Evolutionary conservation across 2,329 filamentous ascomycete genomes (phyloP).

Genomic region (Colletotrichum endophyticum): DNA sequence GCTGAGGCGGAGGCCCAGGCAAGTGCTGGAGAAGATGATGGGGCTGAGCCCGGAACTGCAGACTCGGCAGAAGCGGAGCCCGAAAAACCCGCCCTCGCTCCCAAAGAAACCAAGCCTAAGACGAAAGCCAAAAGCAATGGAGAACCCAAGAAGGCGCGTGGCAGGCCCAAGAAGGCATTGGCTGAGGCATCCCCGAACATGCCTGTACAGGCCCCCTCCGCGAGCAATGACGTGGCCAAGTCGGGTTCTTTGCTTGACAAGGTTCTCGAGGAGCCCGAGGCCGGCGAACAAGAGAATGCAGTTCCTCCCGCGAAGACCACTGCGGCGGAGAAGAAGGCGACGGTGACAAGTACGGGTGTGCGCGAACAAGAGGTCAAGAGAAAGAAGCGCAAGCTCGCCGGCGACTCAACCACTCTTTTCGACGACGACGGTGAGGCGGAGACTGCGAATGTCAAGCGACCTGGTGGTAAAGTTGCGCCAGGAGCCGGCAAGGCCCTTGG

Average conservation of each 20-base stretch:
- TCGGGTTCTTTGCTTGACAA: constrained; percentile 40
- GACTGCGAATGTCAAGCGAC: constrained; percentile 28
- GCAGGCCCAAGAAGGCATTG: constrained; percentile 51
- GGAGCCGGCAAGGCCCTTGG: constrained; percentile 22
- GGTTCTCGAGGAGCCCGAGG: constrained; percentile 41
- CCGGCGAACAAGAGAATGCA: constrained; percentile 27
- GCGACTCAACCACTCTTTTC: constrained; percentile 69
- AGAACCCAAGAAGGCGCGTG: constrained; percentile 42
- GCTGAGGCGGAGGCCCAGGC: constrained; percentile 5
- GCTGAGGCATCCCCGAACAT: constrained; percentile 51
- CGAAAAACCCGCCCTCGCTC: constrained; percentile 14
- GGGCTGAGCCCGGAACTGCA: not conserved
- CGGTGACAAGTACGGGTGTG: constrained; percentile 31
- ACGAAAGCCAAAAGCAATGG: constrained; percentile 14
- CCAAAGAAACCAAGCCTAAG: constrained; percentile 27
- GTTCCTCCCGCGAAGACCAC: constrained; percentile 32
- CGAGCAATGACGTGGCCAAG: constrained; percentile 33
- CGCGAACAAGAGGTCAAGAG: constrained; percentile 52
- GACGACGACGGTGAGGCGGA: constrained; percentile 61
- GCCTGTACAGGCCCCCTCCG: constrained; percentile 26
- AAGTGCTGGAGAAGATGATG: not conserved
- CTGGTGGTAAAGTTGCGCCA: constrained; percentile 36
- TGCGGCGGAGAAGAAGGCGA: constrained; percentile 11
- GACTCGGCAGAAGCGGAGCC: not conserved
- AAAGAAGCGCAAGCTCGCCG: constrained; percentile 77